Conservation (phyloP, 1,284 basidiomycete species). For the Paramarasmius palmivorus region DNA sequence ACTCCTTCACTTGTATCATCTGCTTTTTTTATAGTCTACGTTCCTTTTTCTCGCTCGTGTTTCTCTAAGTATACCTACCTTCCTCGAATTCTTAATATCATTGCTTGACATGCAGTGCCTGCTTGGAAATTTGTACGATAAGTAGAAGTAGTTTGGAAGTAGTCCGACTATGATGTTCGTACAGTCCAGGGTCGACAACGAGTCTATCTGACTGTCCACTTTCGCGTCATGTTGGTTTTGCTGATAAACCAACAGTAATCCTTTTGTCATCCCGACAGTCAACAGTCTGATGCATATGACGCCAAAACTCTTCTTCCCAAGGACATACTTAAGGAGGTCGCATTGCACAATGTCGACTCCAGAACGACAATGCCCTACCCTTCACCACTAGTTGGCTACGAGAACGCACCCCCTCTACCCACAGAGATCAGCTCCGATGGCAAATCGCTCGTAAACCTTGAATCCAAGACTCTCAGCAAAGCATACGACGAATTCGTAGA, state of each 20-base stretch:
- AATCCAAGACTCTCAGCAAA: conserved; percentile 35
- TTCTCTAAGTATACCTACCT: not conserved
- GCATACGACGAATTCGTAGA: conserved; percentile 55
- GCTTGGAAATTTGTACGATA: too few relatives aligned
- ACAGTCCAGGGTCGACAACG: too few relatives aligned
- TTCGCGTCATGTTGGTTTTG: too few relatives aligned
- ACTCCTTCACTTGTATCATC: not conserved
- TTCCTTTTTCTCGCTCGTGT: not conserved
- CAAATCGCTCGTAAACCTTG: conserved; percentile 55
- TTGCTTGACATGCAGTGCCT: not conserved
- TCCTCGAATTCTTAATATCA: not conserved
- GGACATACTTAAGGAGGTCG: too few relatives aligned
- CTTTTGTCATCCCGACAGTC: too few relatives aligned
- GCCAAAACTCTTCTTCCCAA: too few relatives aligned
- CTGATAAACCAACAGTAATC: too few relatives aligned
- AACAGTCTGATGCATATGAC: too few relatives aligned
- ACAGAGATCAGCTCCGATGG: conserved; percentile 53
- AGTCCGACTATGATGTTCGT: too few relatives aligned
- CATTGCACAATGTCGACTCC: too few relatives aligned
- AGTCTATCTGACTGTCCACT: too few relatives aligned
- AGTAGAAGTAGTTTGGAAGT: too few relatives aligned
- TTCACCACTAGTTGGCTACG: conserved; percentile 47
- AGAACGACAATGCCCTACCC: conserved; percentile 5
- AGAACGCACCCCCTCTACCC: conserved; percentile 50
- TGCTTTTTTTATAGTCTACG: not conserved